Percentiles rank a stretch among this genome's conserved stretches.
Conservation (phyloP, 2,329 filamentous ascomycete genomes). For the Penicillium glabrum region DNA sequence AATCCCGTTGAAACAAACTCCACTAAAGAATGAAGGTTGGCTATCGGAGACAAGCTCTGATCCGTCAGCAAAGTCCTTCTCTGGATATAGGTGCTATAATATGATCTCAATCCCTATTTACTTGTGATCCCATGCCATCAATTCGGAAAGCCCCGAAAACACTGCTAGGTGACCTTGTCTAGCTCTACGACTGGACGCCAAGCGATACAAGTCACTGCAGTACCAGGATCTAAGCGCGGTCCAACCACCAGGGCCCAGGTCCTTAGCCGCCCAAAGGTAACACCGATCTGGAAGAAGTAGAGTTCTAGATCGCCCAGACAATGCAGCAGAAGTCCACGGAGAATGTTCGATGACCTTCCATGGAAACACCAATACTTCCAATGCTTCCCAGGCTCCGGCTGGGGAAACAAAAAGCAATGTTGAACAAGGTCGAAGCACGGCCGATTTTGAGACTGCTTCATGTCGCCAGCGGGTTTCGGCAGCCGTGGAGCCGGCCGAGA, state of each 20-base stretch:
- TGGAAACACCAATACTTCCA: neutral
- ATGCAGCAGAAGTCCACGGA: neutral
- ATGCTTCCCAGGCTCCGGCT: conserved; percentile 1
- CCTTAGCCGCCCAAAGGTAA: conserved; percentile 10
- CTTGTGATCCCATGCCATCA: neutral
- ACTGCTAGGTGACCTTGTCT: conserved; percentile 16
- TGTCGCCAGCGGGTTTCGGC: conserved; percentile 16
- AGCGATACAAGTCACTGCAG: conserved; percentile 5
- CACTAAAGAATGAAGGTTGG: neutral
- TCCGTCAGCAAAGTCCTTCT: conserved; percentile 18
- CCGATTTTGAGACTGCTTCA: conserved; percentile 15
- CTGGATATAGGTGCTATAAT: conserved; percentile 8
- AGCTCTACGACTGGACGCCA: conserved; percentile 9
- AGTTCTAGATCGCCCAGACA: conserved; percentile 6
- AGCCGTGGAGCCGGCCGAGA: conserved; percentile 11
- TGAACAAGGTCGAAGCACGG: conserved; percentile 16
- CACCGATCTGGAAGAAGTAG: conserved; percentile 7
- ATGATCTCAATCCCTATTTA: neutral
- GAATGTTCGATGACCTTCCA: conserved; percentile 19
- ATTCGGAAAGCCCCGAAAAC: conserved; percentile 1
- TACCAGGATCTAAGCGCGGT: conserved; percentile 18
- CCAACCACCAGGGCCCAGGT: conserved; percentile 14
- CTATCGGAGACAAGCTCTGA: neutral
- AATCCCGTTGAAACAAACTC: neutral
- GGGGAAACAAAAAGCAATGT: conserved; percentile 1